These are phyloP conservation scores for Neoboletus magnificus DNA, from an alignment of 768 basidiomycete species.

Conservation along the genomic window DNA sequence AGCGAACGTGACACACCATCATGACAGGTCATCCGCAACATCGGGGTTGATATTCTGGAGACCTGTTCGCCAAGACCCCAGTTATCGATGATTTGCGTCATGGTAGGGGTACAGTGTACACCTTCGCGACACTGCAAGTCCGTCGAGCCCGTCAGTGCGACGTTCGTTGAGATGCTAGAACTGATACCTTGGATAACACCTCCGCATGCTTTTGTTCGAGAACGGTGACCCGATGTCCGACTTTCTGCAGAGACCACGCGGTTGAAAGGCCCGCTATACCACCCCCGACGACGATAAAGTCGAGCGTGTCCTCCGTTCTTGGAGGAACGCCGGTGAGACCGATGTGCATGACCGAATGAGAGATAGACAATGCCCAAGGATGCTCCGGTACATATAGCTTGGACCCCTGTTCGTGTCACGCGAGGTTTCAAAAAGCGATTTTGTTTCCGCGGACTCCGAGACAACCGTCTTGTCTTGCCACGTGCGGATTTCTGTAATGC, in stretches of 20 bases:
- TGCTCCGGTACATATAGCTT: background rate
- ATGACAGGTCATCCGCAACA: conserved; percentile 13
- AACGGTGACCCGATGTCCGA: conserved; percentile 56
- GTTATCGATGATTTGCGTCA: conserved; percentile 49
- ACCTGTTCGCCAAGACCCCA: conserved; percentile 52
- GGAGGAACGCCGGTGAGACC: conserved; percentile 2
- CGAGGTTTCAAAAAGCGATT: too few relatives aligned
- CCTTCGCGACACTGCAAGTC: conserved; percentile 32
- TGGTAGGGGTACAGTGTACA: conserved; percentile 51
- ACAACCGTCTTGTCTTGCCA: too few relatives aligned
- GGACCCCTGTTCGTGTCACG: background rate
- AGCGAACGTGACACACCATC: conserved; percentile 8
- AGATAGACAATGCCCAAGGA: background rate
- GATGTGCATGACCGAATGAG: conserved; percentile 4
- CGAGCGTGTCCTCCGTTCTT: conserved; percentile 14
- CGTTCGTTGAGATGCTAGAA: too few relatives aligned
- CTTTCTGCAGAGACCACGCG: conserved; percentile 49
- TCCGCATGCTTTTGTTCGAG: conserved; percentile 46
- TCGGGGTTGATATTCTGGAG: conserved; percentile 27
- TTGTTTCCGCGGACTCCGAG: too few relatives aligned
- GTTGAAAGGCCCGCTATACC: conserved; percentile 51
- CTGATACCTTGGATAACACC: conserved; percentile 37
- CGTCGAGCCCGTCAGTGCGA: background rate
- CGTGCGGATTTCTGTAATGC: too few relatives aligned
- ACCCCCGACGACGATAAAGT: conserved; percentile 26